Percentiles rank a stretch among this genome's conserved stretches.
Conservation (phyloP, 805 yeast species). For the Candida koratica region DNA sequence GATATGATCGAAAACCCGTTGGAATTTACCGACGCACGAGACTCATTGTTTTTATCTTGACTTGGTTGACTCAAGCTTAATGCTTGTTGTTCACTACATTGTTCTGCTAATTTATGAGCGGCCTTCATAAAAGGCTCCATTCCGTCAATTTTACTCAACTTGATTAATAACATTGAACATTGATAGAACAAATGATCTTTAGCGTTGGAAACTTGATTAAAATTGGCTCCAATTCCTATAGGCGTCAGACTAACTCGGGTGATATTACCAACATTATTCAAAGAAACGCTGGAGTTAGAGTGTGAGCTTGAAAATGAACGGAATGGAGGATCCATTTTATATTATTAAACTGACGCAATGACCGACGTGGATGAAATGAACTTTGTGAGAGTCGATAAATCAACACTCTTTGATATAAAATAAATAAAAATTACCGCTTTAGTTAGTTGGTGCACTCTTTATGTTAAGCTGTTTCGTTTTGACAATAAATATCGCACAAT, state of each 20-base stretch:
- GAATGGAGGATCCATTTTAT: constrained; percentile 24
- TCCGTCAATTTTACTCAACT: constrained; percentile 59
- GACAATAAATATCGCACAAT: constrained; percentile 2
- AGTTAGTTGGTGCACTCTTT: no score
- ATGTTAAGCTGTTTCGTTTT: constrained; percentile 1
- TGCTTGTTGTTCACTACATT: constrained; percentile 70
- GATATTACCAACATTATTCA: constrained; percentile 30
- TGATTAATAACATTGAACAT: constrained; percentile 51
- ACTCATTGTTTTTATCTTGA: constrained; percentile 25
- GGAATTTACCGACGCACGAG: constrained; percentile 32
- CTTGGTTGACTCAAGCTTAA: constrained; percentile 41
- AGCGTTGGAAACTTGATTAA: constrained; percentile 62
- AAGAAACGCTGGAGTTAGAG: constrained; percentile 20
- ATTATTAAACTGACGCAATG: background rate
- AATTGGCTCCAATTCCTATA: constrained; percentile 37
- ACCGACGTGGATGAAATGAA: no score
- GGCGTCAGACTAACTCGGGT: constrained; percentile 47
- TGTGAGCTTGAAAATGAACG: constrained; percentile 30
- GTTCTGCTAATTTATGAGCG: constrained; percentile 65
- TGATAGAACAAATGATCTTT: constrained; percentile 69
- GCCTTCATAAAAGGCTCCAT: constrained; percentile 62
- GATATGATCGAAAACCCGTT: constrained; percentile 35
- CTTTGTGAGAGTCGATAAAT: no score
- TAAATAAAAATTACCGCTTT: no score
- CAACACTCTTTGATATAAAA: no score